Evolutionary conservation across 2,329 filamentous ascomycete genomes (phyloP), one percentile per base, ranked within the genome.

Genomic region (Neonectria ditissima): DNA sequence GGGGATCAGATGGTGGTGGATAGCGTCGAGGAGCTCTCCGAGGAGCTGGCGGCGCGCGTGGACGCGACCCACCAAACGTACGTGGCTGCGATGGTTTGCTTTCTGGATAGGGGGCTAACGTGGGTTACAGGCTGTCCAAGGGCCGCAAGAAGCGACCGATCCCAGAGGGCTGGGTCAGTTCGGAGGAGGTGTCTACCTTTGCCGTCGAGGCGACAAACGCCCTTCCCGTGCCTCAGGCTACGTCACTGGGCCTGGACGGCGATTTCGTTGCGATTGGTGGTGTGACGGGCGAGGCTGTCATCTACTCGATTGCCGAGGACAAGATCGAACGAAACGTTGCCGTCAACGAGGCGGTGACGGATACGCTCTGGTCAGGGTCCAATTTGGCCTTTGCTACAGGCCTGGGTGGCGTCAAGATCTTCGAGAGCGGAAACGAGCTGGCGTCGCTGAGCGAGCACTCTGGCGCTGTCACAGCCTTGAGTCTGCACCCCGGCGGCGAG

Each of bases 1-100:
- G 92, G 90, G 28, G 96, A 98, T 77, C 91, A 91, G 18, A 99
- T 99, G 96, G 92, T 96, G 69, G 90, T 99, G 18, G 96, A 99
- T 77, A 81, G 77, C 24, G 89, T 86, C 57, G 89, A 94, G 72
- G 88, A 87, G 24, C 83, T 99, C 32, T 89, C 94, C 3, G 89
- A 92, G 47, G 86, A 86, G 14, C 82, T 97, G 52, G 83, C 88
- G 20, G 87, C 87, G 57, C 89, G 90, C 74, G 89, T 99, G 54
- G 92, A 97, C 65, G 89, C 89, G 77, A 92, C 92, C 73, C 92
- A 97, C 76, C 86, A 91, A 77, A 87, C 87, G 92, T 96, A 87
- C 63, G 91, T 85, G 55, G 39, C 39, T 13, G 26, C 48, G 7
- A 20, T 4, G 26, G 24, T 9, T 55, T 7, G 13, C 10, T 11